Evolutionary conservation across 78 protist species (phyloP), one percentile per base, ranked within the genome.

Genomic region (Dictyostelium intermedium): DNA sequence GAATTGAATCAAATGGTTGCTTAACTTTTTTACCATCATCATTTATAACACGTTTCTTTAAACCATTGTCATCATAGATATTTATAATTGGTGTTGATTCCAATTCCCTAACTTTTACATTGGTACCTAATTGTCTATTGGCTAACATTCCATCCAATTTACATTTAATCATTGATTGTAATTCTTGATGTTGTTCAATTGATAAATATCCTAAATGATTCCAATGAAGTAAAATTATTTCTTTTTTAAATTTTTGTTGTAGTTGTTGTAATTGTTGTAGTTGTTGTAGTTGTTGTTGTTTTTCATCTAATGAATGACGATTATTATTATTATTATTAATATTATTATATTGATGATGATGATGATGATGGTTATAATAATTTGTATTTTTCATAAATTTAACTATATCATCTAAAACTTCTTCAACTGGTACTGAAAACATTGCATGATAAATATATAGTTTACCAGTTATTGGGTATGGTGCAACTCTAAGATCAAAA

Each of bases 401-500:
- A 8, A 45, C 82, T 23, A 74, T 74, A 37, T 74, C 82, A 39
- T 74, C 82, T 39, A 74, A 74, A 23, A 74, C 56, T 14, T 74
- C 82, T 2, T 8, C 3, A 23, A 74, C 37, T 9, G 47, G 47
- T 1, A 74, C 82, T 5, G 82, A 74, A 37, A 74, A 74, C 53
- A 74, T 34, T 14, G 39, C 41, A 37, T 74, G 82, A 20, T 37
- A 18, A 23, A 39, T 30, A 37, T 39, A 37, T 37, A 74, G 23
- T 37, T 74, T 45, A 23, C 53, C 53, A 8, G 53, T 37, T 5
- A 45, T 8, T 13, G 77, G 37, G 9, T 25, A 32, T 74, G 56
- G 53, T 37, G 53, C 82, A 16, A 74, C 82, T 37, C 82, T 74
- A 20, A 74, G 23, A 74, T 74, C 82, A 39, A 74, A 74, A 30